Evolutionary conservation across 208 protist species (phyloP).

Genomic region (Leishmania amazonensis): DNA sequence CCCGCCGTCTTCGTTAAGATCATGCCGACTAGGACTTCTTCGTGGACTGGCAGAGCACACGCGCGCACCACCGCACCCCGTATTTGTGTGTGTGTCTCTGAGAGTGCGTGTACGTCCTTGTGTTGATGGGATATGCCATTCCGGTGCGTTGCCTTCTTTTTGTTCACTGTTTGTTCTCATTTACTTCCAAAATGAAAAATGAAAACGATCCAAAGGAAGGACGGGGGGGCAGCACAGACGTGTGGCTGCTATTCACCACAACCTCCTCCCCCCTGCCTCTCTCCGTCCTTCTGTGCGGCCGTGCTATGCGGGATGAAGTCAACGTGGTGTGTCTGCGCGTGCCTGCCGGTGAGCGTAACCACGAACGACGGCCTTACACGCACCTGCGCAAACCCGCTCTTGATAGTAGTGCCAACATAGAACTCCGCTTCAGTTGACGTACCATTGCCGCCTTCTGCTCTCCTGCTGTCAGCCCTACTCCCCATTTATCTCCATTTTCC

Average conservation of each 20-base stretch:
- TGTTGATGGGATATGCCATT: neutral
- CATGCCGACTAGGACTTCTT: neutral
- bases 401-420: neutral
- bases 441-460: neutral
- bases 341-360: neutral
- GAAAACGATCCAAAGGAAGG: neutral
- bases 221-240: neutral
- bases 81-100: neutral
- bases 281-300: neutral
- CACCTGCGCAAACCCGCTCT: neutral
- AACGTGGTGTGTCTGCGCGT: neutral
- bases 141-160: neutral
- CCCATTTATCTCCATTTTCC: neutral
- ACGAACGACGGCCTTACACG: neutral
- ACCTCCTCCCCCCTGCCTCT: neutral
- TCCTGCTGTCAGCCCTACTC: neutral
- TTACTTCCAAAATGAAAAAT: neutral
- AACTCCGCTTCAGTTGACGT: neutral
- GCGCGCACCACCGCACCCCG: neutral
- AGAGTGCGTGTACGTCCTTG: neutral
- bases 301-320: neutral
- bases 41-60: neutral
- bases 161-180: neutral
- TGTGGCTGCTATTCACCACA: neutral
- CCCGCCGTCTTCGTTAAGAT: conserved; percentile 92